Evolutionary conservation across 1,139 yeast species (phyloP), one percentile per base, ranked within the genome.

Genomic region (Protomyces inouyei): DNA sequence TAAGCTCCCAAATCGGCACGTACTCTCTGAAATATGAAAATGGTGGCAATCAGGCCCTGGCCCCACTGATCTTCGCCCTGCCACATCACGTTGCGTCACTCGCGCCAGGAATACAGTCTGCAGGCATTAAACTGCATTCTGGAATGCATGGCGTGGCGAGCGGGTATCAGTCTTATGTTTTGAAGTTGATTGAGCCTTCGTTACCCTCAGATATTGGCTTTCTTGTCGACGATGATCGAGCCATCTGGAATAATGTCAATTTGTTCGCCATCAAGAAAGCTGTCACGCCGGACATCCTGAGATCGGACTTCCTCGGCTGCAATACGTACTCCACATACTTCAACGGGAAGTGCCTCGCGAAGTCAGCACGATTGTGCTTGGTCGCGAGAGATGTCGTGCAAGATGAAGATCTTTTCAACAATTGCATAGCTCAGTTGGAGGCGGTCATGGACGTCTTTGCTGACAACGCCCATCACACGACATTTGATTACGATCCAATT

Each of bases 41-140:
- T 16, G 71, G 72, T 51, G 66, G 73, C 1, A 83, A 88, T 9
- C 72, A 77, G 6, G 76, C 82, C 21, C 85, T 85, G 3, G 73
- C 73, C 4, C 79, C 87, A 10, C 76, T 86, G 55, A 74, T 87
- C 3, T 88, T 84, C 74, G 88, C 89, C 8, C 79, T 86, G 63
- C 91, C 93, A 21, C 95, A 88, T 74, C 93, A 86, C 67, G 78
- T 83, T 56, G 77, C 76, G 45, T 80, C 87, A 0, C 76, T 87
- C 68, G 73, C 79, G 36, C 65, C 76, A 1, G 72, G 73, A 3
- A 51, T 32, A 10, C 38, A 57, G 9, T 9, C 43, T 18, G 18
- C 21, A 5, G 38, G 51, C 21, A 57, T 53, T 8, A 3, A 37
- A 18, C 77, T 85, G 59, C 72, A 76, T 14, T 73, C 85, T 54